phyloP scores from a whole-genome alignment of 2,329 filamentous ascomycete species.

The Zelopaecilomyces penicillatus region DNA sequence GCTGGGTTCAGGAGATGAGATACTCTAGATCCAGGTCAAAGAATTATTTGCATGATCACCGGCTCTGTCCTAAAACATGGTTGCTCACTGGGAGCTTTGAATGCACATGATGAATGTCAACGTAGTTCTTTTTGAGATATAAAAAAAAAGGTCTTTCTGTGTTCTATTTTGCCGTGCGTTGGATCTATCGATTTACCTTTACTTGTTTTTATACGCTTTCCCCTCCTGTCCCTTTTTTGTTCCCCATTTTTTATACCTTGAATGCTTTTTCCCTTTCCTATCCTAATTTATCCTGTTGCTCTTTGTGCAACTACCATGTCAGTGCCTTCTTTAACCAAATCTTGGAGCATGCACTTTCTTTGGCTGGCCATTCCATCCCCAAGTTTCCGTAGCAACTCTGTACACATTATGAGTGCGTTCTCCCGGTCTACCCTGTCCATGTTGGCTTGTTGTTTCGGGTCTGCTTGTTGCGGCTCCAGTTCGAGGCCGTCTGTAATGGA shows the following conservation, averaged over 20 bases:
- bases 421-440: conserved; percentile 49
- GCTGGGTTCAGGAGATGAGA: conserved; percentile 27
- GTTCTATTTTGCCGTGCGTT: conserved; percentile 2
- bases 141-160: conserved; percentile 5
- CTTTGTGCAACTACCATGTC: conserved; percentile 29
- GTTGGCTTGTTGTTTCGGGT: conserved; percentile 33
- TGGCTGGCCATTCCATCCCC: conserved; percentile 31
- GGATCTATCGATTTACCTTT: not conserved
- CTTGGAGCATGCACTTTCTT: conserved; percentile 34
- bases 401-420: conserved; percentile 52
- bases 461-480: conserved; percentile 39
- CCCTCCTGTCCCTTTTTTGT: not conserved
- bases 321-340: conserved; percentile 42
- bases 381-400: conserved; percentile 42
- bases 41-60: conserved; percentile 35
- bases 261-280: not conserved
- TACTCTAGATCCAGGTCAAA: conserved; percentile 34
- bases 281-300: conserved; percentile 4
- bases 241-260: not conserved
- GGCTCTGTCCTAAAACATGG: conserved; percentile 22
- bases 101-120: conserved; percentile 3
- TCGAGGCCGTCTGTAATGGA: conserved; percentile 26
- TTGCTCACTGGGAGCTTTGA: conserved; percentile 18
- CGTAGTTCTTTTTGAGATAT: not conserved
- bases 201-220: conserved; percentile 1